Evolutionary conservation across 2,329 filamentous ascomycete species (phyloP).

Genomic region (Aureobasidium melanogenum): DNA sequence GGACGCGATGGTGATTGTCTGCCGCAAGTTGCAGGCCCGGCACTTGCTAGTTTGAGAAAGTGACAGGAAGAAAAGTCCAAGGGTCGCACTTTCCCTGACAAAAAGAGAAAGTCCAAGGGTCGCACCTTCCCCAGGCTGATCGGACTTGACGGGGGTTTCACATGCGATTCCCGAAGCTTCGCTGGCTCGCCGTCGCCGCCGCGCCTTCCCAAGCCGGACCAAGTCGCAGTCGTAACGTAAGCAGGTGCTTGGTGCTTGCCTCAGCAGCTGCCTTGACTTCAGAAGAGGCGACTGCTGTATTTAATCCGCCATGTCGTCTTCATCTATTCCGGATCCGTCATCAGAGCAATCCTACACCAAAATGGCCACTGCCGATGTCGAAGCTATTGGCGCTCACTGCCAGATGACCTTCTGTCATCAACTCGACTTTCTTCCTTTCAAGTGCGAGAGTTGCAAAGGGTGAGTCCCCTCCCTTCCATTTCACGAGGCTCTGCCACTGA

Average conservation of each 20-base stretch:
- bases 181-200: neutral
- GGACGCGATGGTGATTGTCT: neutral
- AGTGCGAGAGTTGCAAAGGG: slow-evolving; percentile 76
- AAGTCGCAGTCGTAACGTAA: slow-evolving; percentile 6
- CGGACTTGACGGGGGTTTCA: neutral
- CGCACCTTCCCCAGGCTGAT: neutral
- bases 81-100: no score
- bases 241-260: neutral
- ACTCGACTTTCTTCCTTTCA: slow-evolving; percentile 92
- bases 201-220: neutral
- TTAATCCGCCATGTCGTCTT: slow-evolving; percentile 32
- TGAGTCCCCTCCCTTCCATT: slow-evolving; percentile 19
- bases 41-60: neutral
- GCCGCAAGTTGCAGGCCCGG: neutral
- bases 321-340: slow-evolving; percentile 31
- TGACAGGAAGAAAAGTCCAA: neutral
- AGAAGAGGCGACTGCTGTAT: neutral
- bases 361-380: slow-evolving; percentile 71
- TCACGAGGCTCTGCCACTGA: neutral
- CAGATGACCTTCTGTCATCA: slow-evolving; percentile 85
- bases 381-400: slow-evolving; percentile 83
- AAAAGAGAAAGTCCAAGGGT: no score
- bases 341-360: slow-evolving; percentile 49
- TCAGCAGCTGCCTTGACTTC: neutral
- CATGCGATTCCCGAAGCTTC: slow-evolving; percentile 10